Evolutionary conservation across 257 asterid genomes (phyloP).

Genomic region (Coffea canephora): DNA sequence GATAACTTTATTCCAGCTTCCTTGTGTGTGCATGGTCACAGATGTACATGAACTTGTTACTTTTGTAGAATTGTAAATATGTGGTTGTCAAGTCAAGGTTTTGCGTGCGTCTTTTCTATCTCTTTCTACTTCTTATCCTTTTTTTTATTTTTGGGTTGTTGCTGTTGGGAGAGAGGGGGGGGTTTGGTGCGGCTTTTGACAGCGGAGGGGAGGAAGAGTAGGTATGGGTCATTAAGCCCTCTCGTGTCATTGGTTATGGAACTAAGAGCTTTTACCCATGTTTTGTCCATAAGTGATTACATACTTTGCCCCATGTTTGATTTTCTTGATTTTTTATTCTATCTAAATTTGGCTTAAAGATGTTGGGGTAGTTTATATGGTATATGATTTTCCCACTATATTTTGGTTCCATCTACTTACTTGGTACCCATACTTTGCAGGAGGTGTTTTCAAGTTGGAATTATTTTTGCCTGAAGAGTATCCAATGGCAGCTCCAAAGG

Average conservation of each 20-base stretch:
- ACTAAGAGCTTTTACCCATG: neutral
- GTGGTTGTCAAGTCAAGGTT: neutral
- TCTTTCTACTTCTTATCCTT: no score
- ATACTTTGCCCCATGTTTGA: no score
- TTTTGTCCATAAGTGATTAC: neutral
- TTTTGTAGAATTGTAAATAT: neutral
- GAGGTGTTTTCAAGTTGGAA: slow-evolving; percentile 98
- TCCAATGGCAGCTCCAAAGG: slow-evolving; percentile 99
- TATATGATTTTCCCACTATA: neutral
- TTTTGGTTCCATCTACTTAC: neutral
- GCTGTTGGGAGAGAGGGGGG: neutral
- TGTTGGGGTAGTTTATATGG: neutral
- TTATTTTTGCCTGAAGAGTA: slow-evolving; percentile 94
- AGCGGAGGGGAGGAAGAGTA: neutral
- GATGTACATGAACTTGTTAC: no score
- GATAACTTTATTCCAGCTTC: neutral
- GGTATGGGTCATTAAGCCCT: neutral
- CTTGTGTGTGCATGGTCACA: no score
- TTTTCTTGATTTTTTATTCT: neutral
- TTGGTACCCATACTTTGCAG: slow-evolving; percentile 34
- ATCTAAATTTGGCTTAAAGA: neutral
- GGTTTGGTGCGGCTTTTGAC: neutral
- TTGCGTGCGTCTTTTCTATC: no score
- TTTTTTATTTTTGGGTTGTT: no score
- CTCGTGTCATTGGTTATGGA: neutral